These are phyloP conservation scores for Helianthus annuus DNA, from an alignment of 129 eudicot species.

Conservation along the genomic window DNA sequence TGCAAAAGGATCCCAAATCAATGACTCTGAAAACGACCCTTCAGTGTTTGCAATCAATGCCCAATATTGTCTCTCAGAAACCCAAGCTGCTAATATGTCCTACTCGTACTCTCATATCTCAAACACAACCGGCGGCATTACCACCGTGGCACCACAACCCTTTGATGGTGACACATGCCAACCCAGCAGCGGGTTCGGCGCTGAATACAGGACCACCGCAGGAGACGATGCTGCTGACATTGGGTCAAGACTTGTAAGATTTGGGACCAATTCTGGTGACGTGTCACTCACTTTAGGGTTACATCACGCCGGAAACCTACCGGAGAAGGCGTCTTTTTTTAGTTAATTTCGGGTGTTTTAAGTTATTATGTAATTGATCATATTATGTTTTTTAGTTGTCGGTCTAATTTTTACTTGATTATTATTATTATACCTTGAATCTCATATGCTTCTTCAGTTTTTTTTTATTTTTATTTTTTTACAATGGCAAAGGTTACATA, in stretches of 20 bases:
- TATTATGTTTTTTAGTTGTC: conserved; percentile 11
- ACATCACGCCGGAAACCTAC: conserved; percentile 84
- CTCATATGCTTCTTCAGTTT: neutral
- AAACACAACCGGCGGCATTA: conserved; percentile 24
- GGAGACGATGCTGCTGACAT: conserved; percentile 34
- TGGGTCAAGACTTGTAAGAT: conserved; percentile 62
- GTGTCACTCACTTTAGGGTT: conserved; percentile 97
- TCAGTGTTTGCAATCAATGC: conserved; percentile 58
- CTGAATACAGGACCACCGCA: conserved; percentile 43
- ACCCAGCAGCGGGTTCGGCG: conserved; percentile 32
- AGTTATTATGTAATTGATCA: conserved; percentile 20
- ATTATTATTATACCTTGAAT: conserved; percentile 26
- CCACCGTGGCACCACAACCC: conserved; percentile 28
- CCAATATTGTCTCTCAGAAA: conserved; percentile 44
- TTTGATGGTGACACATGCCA: conserved; percentile 41
- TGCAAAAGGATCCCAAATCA: conserved; percentile 37
- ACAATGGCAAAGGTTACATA: no score
- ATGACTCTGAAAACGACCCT: conserved; percentile 58
- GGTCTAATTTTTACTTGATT: conserved; percentile 19
- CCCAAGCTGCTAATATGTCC: conserved; percentile 39
- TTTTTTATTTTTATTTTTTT: no score
- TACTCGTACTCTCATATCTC: conserved; percentile 28
- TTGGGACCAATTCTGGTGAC: conserved; percentile 76
- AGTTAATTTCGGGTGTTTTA: conserved; percentile 50
- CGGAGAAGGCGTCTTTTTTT: conserved; percentile 61